A percentile compares a stretch with the other conserved stretches of the same genome.
Conservation (phyloP, 805 yeast species). For the Pichia eremophila region DNA sequence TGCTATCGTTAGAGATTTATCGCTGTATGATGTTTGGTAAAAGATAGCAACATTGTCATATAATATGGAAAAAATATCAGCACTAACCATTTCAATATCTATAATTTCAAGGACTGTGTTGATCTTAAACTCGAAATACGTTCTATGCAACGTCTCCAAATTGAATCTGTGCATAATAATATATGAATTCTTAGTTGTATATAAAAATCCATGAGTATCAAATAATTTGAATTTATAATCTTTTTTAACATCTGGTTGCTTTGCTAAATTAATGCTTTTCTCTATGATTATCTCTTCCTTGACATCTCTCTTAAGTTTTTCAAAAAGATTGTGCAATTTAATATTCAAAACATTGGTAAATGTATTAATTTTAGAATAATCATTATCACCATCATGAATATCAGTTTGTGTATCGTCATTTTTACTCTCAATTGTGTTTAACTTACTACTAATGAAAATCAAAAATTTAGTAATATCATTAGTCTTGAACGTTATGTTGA, state of each 20-base stretch:
- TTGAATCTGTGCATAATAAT: not conserved
- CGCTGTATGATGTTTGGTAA: not conserved
- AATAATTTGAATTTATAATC: not conserved
- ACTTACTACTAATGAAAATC: conserved; percentile 12
- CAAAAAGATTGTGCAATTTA: conserved; percentile 10
- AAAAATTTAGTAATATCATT: conserved; percentile 26
- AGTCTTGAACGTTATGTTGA: conserved; percentile 13
- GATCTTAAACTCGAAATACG: not conserved
- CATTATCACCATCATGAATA: not conserved
- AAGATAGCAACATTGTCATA: not conserved
- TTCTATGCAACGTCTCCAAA: not conserved
- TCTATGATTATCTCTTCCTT: not conserved
- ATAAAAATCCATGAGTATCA: not conserved
- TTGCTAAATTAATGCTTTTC: not conserved
- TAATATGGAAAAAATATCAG: not conserved
- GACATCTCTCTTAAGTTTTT: conserved; percentile 16
- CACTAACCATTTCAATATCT: not conserved
- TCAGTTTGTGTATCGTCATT: not conserved
- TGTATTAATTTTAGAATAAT: conserved; percentile 1
- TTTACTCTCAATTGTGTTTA: not conserved
- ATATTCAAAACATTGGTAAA: conserved; percentile 10
- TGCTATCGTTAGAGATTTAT: not conserved
- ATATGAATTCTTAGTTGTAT: not conserved
- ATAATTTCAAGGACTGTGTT: not conserved
- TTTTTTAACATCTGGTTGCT: not conserved